Evolutionary conservation across 1,139 yeast species (phyloP), one percentile per base, ranked within the genome.

Genomic region (Meyerozyma smithsonii): DNA sequence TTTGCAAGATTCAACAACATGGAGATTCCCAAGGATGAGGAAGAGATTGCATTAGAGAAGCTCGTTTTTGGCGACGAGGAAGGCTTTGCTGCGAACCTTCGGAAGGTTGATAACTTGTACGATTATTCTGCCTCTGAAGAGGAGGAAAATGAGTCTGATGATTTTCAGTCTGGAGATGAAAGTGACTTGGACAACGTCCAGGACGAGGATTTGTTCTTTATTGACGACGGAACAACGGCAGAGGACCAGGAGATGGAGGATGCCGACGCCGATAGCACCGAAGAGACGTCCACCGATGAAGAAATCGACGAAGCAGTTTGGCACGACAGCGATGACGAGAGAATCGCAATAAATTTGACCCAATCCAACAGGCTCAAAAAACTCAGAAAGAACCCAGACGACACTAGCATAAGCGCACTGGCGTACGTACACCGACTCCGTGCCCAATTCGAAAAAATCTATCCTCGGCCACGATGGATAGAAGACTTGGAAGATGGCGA

Each of bases 311-410:
- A n/a, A n/a, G 74, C 70, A 43, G 96, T 89, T 6, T 94, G 99
- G 99, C 63, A 64, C 15, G 99, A 92, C 61, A 84, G 95, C 44
- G 98, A 92, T 55, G 98, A 92, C 58, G 97, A 90, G 49, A 71
- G 70, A 40, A 52, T 86, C 20, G 66, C 66, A 17, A 72, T 92
- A 5, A 78, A 95, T 1, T 63, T 94, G 23, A 61, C 69, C 7
- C 58, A 77, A 1, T 69, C 82, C 1, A 84, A 81, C 48, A 78
- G 76, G 50, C 62, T 84, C 37, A 81, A 78, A 52, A 92, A 92
- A 62, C 71, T 94, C 50, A 76, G 97, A 51, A 72, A 72, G 40
- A 59, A 74, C 0, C 83, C 79, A 45, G 61, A 64, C 3, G 97
- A 92, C 48, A 66, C 75, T 28, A 52, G 56, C 2, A 66, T 92